Evolutionary conservation across 2,329 filamentous ascomycete genomes (phyloP), one percentile per base, ranked within the genome.

Genomic region (Fusarium nelsonii): DNA sequence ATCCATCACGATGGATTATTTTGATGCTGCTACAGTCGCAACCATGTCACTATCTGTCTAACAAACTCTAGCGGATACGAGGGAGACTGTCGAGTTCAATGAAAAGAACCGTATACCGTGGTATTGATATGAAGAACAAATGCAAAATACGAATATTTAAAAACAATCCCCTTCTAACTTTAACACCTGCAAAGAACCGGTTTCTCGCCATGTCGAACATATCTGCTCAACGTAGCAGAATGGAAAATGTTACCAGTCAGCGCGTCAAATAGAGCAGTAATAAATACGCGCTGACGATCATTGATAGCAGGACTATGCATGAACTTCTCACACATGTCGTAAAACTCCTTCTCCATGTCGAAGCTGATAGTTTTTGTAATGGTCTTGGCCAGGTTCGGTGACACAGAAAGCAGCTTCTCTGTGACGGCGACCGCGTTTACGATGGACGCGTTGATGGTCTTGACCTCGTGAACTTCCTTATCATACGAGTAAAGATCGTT

Each of bases 401-500:
- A 28, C 1, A 54, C 61, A 6, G 33, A 50, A 11, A 65, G 32
- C 10, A 65, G 48, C 4, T 49, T 18, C n/a, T 61, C 61, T 11
- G 46, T 54, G 8, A 65, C 61, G 9, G 36, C 28, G 1, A 65
- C 63, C 10, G 63, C 54, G 5, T 65, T 65, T 5, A 65, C 63
- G 1, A 65, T 52, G 4, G 63, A 65, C 9, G 28, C 54, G 3
- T 30, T 8, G 8, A 54, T n/a, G 3, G 44, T 49, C 18, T 49
- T 52, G 6, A 48, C 18, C 18, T 65, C 63, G 15, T 65, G 28
- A 5, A 65, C 39, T 37, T 65, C 63, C 54, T 65, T 65, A 8
- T 65, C 63, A 4, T 65, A 65, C 3, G 63, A 65, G 30, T 65
- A 65, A 8, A 65, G 28, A 30, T 65, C 63, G 16, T 65, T 65